Evolutionary conservation across 768 basidiomycete genomes (phyloP).

Genomic region (Kwoniella europaea): DNA sequence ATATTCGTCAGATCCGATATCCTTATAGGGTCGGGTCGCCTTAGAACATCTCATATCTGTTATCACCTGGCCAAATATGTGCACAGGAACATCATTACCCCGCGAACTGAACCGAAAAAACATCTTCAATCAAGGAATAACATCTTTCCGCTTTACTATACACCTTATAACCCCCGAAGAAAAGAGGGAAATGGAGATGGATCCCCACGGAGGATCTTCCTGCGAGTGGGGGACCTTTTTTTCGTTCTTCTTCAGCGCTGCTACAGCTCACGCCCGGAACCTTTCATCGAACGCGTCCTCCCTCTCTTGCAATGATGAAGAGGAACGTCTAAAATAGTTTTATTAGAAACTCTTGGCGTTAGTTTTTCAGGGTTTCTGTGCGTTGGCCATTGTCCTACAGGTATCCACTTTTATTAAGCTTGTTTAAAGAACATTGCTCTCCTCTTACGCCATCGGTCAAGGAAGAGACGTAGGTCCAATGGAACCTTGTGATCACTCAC

Average conservation of each 20-base stretch:
- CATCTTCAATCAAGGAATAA: not conserved
- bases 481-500: not conserved
- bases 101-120: not conserved
- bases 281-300: too few species aligned
- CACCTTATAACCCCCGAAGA: not conserved
- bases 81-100: slow-evolving; percentile 12
- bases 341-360: slow-evolving; percentile 7
- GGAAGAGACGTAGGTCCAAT: not conserved
- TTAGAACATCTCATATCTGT: not conserved
- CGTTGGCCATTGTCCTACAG: too few species aligned
- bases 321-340: slow-evolving; percentile 2
- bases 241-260: too few species aligned
- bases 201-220: not conserved
- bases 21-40: not conserved
- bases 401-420: slow-evolving; percentile 14
- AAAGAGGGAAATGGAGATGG: not conserved
- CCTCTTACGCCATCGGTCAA: slow-evolving; percentile 1
- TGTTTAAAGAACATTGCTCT: not conserved
- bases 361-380: slow-evolving; percentile 2
- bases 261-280: too few species aligned
- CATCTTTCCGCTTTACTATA: slow-evolving; percentile 8
- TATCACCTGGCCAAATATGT: not conserved
- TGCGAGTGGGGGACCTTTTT: too few species aligned
- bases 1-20: too few species aligned
- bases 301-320: too few species aligned